Evolutionary conservation across 106 monocot species (phyloP).

Genomic region (Triglochin maritima): DNA sequence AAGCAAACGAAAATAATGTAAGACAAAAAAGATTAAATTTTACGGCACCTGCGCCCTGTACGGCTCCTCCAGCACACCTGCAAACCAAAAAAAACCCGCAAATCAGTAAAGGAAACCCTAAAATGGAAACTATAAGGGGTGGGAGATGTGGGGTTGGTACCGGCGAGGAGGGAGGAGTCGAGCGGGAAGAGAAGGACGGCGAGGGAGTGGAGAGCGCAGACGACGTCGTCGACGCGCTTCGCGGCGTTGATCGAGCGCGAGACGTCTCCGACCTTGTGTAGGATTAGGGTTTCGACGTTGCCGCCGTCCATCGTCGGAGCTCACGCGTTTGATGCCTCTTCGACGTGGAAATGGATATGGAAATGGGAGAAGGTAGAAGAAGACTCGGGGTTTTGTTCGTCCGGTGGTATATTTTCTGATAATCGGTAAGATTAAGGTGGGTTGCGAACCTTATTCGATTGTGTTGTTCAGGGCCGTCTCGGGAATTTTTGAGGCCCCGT

Average conservation of each 20-base stretch:
- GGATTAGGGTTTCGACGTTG: constrained; percentile 27
- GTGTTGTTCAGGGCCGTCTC: no score
- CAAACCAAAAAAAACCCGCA: constrained; percentile 5
- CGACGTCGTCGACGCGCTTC: constrained; percentile 52
- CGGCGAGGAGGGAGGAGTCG: constrained; percentile 42
- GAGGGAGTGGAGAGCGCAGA: constrained; percentile 73
- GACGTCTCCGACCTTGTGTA: constrained; percentile 41
- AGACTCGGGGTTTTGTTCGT: no score
- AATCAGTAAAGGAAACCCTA: not conserved
- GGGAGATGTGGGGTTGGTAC: constrained; percentile 10
- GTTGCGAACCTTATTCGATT: no score
- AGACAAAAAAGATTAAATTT: not conserved
- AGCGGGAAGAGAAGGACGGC: constrained; percentile 67
- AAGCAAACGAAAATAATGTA: not conserved
- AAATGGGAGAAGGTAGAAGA: no score
- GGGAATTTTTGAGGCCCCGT: no score
- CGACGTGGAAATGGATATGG: no score
- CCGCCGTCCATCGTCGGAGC: not conserved
- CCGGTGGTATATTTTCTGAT: no score
- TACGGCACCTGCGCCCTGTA: constrained; percentile 36
- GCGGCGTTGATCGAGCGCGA: constrained; percentile 36
- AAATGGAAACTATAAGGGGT: not conserved
- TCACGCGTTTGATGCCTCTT: no score
- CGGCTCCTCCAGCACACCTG: constrained; percentile 36
- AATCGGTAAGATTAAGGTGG: no score